phyloP scores from a whole-genome alignment of 306 rosid species.

The Vigna angularis region DNA sequence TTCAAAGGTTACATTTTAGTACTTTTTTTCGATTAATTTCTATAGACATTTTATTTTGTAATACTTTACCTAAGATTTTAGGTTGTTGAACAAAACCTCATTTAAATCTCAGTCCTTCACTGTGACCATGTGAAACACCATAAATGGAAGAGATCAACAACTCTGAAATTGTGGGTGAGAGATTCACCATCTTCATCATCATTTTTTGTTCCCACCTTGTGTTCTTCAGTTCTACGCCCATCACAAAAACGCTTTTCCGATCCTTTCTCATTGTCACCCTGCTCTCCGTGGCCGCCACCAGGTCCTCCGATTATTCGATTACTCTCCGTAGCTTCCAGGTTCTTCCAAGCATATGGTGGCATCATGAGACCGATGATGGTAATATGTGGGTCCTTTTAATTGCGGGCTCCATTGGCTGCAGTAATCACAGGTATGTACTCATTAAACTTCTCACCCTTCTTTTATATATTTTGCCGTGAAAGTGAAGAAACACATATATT shows the following conservation, averaged over 20 bases:
- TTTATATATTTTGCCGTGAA: not conserved
- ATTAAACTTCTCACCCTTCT: not conserved
- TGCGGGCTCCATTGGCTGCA: conserved; percentile 57
- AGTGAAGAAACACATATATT: too few species aligned
- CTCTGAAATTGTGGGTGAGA: too few species aligned
- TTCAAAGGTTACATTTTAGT: too few species aligned
- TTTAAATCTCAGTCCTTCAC: too few species aligned
- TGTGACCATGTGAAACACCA: too few species aligned
- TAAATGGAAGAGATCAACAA: too few species aligned
- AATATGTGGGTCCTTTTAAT: too few species aligned
- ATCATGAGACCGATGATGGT: not conserved
- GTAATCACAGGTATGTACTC: conserved; percentile 80
- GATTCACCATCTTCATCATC: not conserved
- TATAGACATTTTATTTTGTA: too few species aligned
- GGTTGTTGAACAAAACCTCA: too few species aligned
- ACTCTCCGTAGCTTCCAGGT: conserved; percentile 74
- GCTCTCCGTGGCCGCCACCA: conserved; percentile 57
- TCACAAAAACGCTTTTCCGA: conserved; percentile 51
- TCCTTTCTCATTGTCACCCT: conserved; percentile 36
- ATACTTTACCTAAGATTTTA: too few species aligned
- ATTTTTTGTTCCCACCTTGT: not conserved
- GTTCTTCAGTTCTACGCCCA: not conserved
- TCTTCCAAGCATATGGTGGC: conserved; percentile 48
- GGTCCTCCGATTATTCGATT: conserved; percentile 69
- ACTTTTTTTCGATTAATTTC: too few species aligned